phyloP scores from a whole-genome alignment of 2,329 filamentous ascomycete genomes.

The Colletotrichum phormii region DNA sequence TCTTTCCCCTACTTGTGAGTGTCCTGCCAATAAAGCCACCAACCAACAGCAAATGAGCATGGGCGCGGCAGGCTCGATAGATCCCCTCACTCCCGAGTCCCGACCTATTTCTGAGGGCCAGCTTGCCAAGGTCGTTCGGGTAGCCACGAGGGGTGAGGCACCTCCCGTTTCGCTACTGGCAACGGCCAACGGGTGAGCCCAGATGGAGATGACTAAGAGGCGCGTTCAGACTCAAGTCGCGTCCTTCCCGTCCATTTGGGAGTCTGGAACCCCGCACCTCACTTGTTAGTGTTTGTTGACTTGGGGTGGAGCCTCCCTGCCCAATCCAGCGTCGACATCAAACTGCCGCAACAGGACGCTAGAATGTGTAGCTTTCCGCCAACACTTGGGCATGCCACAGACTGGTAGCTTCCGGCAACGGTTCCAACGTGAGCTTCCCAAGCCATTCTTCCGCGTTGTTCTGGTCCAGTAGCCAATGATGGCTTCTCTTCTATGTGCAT shows the following conservation, averaged over 20 bases:
- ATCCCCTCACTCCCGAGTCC: background rate
- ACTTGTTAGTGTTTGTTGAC: conserved; percentile 22
- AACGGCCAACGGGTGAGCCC: no score
- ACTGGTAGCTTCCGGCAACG: background rate
- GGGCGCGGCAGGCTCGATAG: conserved; percentile 22
- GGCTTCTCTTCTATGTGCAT: background rate
- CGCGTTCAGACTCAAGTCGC: conserved; percentile 23
- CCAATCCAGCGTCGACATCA: conserved; percentile 12
- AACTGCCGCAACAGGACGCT: conserved; percentile 3
- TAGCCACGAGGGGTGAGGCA: conserved; percentile 11
- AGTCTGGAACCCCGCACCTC: conserved; percentile 27
- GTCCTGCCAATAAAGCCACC: conserved; percentile 18
- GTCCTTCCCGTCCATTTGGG: conserved; percentile 17
- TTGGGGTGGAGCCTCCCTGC: conserved; percentile 26
- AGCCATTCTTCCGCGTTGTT: background rate
- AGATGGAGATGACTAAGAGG: conserved; percentile 10
- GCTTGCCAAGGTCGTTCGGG: background rate
- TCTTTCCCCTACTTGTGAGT: conserved; percentile 26
- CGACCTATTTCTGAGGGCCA: background rate
- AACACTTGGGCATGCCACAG: background rate
- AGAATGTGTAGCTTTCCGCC: background rate
- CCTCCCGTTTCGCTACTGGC: conserved; percentile 15
- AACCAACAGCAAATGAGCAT: conserved; percentile 7
- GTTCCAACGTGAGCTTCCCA: background rate
- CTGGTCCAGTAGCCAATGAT: background rate